Percentiles rank a stretch among this genome's conserved stretches.
Evolutionary conservation across 2,329 filamentous ascomycete genomes (phyloP).

Genomic region (Cadophora luteo-olivacea): DNA sequence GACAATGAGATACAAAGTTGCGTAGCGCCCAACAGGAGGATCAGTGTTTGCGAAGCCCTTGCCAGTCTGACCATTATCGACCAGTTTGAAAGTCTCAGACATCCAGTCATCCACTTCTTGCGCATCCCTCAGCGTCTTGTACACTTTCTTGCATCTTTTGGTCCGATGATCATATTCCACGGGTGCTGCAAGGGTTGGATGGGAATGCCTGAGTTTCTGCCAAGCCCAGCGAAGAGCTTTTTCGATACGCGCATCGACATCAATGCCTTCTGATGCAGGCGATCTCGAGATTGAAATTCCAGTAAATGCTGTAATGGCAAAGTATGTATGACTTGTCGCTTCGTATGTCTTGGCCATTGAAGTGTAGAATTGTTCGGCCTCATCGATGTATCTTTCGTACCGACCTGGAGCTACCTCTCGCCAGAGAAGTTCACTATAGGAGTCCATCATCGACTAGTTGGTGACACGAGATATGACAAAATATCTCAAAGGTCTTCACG

Average conservation of each 20-base stretch:
- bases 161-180: conserved; percentile 33
- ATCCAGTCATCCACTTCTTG: conserved; percentile 41
- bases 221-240: conserved; percentile 46
- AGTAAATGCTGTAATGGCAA: conserved; percentile 50
- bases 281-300: conserved; percentile 39
- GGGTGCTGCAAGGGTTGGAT: conserved; percentile 46
- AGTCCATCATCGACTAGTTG: not conserved
- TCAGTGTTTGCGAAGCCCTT: conserved; percentile 47
- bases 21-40: conserved; percentile 43
- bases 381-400: conserved; percentile 49
- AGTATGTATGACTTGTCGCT: conserved; percentile 49
- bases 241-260: conserved; percentile 34
- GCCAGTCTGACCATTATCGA: conserved; percentile 40
- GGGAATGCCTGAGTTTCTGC: conserved; percentile 44
- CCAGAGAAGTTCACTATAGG: conserved; percentile 35
- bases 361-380: conserved; percentile 51
- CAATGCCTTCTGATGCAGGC: not conserved
- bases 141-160: conserved; percentile 43
- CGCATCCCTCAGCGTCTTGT: conserved; percentile 28
- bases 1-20: conserved; percentile 46
- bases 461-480: no score
- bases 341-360: conserved; percentile 46
- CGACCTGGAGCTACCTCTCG: conserved; percentile 37
- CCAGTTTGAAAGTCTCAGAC: conserved; percentile 41
- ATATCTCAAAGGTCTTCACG: not conserved